Conservation (phyloP, 2,329 filamentous ascomycete genomes). For the Curvularia eragrostidis region DNA sequence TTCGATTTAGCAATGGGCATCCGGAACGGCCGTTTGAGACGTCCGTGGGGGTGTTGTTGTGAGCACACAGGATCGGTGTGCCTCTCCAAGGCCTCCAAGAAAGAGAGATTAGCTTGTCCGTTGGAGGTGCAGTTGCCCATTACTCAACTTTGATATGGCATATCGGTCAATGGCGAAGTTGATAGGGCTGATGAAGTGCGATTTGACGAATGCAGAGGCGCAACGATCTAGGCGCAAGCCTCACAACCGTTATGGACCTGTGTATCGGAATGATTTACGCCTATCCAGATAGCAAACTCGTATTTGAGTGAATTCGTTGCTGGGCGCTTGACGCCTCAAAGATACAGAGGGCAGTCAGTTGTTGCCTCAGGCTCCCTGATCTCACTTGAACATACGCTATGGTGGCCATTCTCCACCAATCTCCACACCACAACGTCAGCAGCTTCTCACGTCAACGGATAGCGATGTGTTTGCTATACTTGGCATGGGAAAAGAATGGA, state of each 20-base stretch:
- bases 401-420: slow-evolving; percentile 41
- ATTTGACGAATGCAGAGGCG: slow-evolving; percentile 6
- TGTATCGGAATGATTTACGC: slow-evolving; percentile 3
- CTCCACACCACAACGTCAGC: slow-evolving; percentile 31
- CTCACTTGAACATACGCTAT: slow-evolving; percentile 7
- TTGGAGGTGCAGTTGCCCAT: slow-evolving; percentile 1
- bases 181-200: slow-evolving; percentile 13
- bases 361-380: slow-evolving; percentile 13
- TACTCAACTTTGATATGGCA: slow-evolving; percentile 8
- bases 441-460: slow-evolving; percentile 25
- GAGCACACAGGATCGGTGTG: background rate
- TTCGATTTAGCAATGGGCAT: slow-evolving; percentile 1
- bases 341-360: slow-evolving; percentile 5
- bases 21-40: background rate
- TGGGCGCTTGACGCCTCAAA: slow-evolving; percentile 11
- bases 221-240: slow-evolving; percentile 2
- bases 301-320: slow-evolving; percentile 7
- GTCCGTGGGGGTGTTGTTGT: background rate
- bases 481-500: slow-evolving; percentile 26
- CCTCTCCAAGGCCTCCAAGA: slow-evolving; percentile 3
- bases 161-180: slow-evolving; percentile 4
- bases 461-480: slow-evolving; percentile 18
- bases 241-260: slow-evolving; percentile 3
- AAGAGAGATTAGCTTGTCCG: background rate
- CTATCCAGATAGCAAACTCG: slow-evolving; percentile 10